Conservation (phyloP, 2,329 filamentous ascomycete genomes). For the Monosporascus sp. region DNA sequence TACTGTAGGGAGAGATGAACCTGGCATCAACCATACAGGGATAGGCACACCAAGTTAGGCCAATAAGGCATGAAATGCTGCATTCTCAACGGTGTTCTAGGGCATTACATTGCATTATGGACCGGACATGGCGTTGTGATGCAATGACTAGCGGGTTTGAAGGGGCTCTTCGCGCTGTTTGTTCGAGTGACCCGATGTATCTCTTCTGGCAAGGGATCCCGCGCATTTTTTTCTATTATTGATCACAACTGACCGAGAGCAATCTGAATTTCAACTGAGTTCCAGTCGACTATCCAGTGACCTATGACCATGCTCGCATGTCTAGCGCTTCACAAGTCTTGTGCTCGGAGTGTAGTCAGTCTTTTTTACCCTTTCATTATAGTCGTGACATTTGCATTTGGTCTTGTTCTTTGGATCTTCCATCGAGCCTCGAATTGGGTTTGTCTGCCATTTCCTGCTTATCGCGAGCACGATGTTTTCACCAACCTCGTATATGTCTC, state of each 20-base stretch:
- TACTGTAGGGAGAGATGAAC: constrained; percentile 17
- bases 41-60: constrained; percentile 8
- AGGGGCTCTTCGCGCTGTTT: constrained; percentile 7
- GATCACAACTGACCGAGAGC: constrained; percentile 10
- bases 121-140: constrained; percentile 10
- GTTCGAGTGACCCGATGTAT: constrained; percentile 8
- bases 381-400: too few relatives aligned
- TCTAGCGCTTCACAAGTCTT: too few relatives aligned
- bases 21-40: constrained; percentile 15
- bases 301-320: neutral
- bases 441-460: neutral
- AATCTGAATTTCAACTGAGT: constrained; percentile 9
- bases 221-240: constrained; percentile 5
- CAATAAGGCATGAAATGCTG: neutral
- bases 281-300: neutral
- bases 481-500: neutral
- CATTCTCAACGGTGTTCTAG: constrained; percentile 8
- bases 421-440: too few relatives aligned
- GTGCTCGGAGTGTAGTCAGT: too few relatives aligned
- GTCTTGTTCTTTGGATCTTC: too few relatives aligned
- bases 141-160: constrained; percentile 4
- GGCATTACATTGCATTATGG: constrained; percentile 18
- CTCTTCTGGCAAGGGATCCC: constrained; percentile 21
- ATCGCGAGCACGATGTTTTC: neutral
- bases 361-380: too few relatives aligned